These are phyloP conservation scores for Beta vulgaris DNA, from an alignment of 148 eudicot genomes.

Conservation along the genomic window DNA sequence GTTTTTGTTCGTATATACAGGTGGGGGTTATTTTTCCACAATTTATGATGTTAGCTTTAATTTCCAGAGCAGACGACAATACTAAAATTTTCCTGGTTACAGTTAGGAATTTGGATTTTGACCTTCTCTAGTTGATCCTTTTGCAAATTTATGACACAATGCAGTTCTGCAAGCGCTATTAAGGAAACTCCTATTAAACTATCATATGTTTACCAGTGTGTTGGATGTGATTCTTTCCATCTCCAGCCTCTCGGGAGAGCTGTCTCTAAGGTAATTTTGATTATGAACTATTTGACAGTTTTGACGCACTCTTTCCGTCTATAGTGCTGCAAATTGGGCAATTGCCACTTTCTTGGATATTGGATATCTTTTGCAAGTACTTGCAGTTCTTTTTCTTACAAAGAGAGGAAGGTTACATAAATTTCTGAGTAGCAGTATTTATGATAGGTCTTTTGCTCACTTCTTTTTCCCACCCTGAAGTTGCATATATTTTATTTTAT, in stretches of 20 bases:
- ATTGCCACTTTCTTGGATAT: neutral
- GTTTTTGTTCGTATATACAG: slow-evolving; percentile 93
- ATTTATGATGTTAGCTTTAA: neutral
- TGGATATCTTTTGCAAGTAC: neutral
- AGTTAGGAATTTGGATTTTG: neutral
- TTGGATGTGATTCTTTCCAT: slow-evolving; percentile 96
- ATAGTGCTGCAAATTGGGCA: neutral
- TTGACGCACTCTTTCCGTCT: neutral
- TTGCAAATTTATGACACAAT: neutral
- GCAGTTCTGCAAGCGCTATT: slow-evolving; percentile 94
- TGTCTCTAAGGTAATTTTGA: slow-evolving; percentile 63
- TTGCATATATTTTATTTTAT: neutral
- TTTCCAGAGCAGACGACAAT: neutral
- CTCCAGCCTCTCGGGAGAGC: slow-evolving; percentile 91
- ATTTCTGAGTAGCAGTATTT: neutral
- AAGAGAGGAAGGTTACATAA: neutral
- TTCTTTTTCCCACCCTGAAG: neutral
- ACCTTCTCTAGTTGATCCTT: neutral
- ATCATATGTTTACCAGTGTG: slow-evolving; percentile 87
- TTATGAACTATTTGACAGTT: neutral
- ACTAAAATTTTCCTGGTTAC: neutral
- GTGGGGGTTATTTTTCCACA: slow-evolving; percentile 42
- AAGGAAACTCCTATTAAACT: slow-evolving; percentile 96
- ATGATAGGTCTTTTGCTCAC: neutral
- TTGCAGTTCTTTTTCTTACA: neutral